Evolutionary conservation across 345 rosid genomes (phyloP).

Genomic region (Ceriops tagal): DNA sequence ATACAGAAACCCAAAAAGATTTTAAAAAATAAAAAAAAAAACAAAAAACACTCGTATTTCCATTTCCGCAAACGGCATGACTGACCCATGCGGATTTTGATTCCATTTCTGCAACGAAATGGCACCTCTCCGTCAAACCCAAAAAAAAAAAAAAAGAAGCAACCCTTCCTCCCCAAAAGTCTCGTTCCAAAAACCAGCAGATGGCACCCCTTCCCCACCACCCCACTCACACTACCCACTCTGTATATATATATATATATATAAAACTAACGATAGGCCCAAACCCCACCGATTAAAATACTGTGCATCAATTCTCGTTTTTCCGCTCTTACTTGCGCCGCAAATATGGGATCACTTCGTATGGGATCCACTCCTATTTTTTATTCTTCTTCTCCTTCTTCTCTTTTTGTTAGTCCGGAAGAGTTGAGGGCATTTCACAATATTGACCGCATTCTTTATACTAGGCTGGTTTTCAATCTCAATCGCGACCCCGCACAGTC

Average conservation of each 20-base stretch:
- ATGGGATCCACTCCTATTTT: not conserved
- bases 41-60: not conserved
- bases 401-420: constrained; percentile 23
- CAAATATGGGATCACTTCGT: no score
- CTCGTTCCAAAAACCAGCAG: not conserved
- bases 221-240: not conserved
- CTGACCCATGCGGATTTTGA: not conserved
- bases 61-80: not conserved
- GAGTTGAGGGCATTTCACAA: constrained; percentile 52
- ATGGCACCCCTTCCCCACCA: not conserved
- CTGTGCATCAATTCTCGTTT: no score
- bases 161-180: not conserved
- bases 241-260: not conserved
- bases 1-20: no score
- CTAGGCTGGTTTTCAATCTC: constrained; percentile 39
- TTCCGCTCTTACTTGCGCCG: no score
- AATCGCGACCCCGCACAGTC: constrained; percentile 45
- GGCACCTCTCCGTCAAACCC: constrained; percentile 10
- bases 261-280: not conserved
- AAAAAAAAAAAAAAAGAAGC: not conserved
- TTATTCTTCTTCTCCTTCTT: not conserved
- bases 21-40: no score
- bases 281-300: not conserved
- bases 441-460: constrained; percentile 48
- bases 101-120: constrained; percentile 21